Conservation (phyloP, 805 yeast species). For the Kluyveromyces dobzhanskii region DNA sequence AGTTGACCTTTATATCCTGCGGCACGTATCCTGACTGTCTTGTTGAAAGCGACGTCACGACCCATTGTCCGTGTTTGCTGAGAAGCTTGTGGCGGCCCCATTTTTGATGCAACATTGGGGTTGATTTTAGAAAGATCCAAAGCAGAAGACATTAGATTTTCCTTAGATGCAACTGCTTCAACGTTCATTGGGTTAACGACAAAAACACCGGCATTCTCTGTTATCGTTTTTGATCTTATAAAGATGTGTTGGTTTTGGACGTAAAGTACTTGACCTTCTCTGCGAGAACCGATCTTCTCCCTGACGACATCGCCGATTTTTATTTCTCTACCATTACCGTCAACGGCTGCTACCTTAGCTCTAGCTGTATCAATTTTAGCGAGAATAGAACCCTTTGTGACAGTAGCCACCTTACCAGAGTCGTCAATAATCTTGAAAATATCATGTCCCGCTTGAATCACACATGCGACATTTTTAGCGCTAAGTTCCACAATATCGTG, state of each 20-base stretch:
- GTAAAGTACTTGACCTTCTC: conserved; percentile 84
- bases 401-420: conserved; percentile 65
- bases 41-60: conserved; percentile 72
- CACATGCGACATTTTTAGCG: conserved; percentile 80
- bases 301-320: conserved; percentile 89
- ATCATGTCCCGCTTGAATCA: conserved; percentile 84
- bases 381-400: conserved; percentile 76
- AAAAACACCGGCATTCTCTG: conserved; percentile 88
- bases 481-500: conserved; percentile 86
- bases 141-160: conserved; percentile 40
- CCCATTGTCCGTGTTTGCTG: conserved; percentile 52
- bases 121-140: conserved; percentile 81
- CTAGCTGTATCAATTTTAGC: conserved; percentile 62
- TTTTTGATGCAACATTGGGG: conserved; percentile 44
- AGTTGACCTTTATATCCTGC: conserved; percentile 87
- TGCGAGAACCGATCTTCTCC: conserved; percentile 72
- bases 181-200: conserved; percentile 70
- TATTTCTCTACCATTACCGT: conserved; percentile 73
- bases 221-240: conserved; percentile 66
- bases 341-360: conserved; percentile 82
- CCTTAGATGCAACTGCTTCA: conserved; percentile 78
- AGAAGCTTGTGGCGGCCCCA: conserved; percentile 52
- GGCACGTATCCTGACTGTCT: conserved; percentile 82
- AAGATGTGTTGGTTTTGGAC: conserved; percentile 75
- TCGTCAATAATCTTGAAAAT: conserved; percentile 71